phyloP scores from a whole-genome alignment of 2,329 filamentous ascomycete species.

The Monascus ruber region DNA sequence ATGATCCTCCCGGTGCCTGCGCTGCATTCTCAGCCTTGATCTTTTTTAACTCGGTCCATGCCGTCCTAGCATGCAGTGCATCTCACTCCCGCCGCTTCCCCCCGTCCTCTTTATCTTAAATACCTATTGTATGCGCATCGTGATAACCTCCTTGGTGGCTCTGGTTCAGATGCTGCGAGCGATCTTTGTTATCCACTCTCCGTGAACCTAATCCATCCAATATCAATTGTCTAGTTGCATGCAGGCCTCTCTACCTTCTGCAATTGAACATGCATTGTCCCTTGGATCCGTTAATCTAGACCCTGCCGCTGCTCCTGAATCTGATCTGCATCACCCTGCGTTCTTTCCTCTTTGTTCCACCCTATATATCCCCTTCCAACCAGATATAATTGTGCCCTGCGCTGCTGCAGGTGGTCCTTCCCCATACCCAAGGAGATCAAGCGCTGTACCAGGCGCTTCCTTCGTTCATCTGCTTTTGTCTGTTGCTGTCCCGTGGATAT shows the following conservation, averaged over 20 bases:
- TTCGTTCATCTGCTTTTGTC: background rate
- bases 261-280: conserved; percentile 38
- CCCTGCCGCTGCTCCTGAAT: conserved; percentile 15
- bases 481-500: conserved; percentile 31
- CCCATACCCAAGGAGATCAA: no score
- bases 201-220: background rate
- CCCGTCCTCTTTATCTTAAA: background rate
- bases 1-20: conserved; percentile 8
- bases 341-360: conserved; percentile 2
- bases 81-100: conserved; percentile 3
- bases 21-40: conserved; percentile 9
- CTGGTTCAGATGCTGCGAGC: background rate
- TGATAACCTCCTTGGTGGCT: conserved; percentile 1
- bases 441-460: no score
- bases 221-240: background rate
- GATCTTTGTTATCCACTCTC: background rate
- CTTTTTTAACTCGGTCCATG: conserved; percentile 18
- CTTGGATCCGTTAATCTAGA: conserved; percentile 35
- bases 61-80: conserved; percentile 15
- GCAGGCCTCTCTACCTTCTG: conserved; percentile 27
- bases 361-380: no score
- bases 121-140: conserved; percentile 4
- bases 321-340: background rate
- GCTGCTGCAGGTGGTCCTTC: no score
- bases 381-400: no score